A percentile compares a stretch with the other conserved stretches of the same genome.
These are phyloP conservation scores for Carex myosuroides DNA, from an alignment of 176 grass and related monocot species.

Conservation along the genomic window DNA sequence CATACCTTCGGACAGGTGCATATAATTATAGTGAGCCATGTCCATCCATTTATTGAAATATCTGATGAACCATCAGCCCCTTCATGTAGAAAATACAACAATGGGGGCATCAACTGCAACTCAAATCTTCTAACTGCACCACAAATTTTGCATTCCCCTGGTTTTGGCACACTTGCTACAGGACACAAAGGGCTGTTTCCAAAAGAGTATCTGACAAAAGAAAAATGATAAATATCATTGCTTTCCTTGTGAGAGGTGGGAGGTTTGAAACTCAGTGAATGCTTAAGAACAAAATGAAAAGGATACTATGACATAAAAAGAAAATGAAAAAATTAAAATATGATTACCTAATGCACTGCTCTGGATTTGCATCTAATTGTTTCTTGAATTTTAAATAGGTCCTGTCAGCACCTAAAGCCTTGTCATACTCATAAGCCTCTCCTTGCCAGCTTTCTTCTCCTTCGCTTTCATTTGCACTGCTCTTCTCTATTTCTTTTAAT, in stretches of 20 bases:
- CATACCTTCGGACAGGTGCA: constrained; percentile 67
- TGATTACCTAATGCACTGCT: constrained; percentile 82
- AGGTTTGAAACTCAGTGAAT: no score
- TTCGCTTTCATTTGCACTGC: constrained; percentile 25
- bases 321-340: constrained; percentile 4
- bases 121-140: constrained; percentile 50
- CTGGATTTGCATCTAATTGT: constrained; percentile 69
- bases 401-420: constrained; percentile 66
- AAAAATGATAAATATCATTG: background rate
- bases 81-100: constrained; percentile 79
- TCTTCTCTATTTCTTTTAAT: constrained; percentile 30
- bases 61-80: constrained; percentile 40
- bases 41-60: constrained; percentile 64
- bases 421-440: constrained; percentile 87
- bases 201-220: constrained; percentile 58
- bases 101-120: constrained; percentile 84
- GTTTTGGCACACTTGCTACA: constrained; percentile 32
- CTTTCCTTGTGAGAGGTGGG: no score
- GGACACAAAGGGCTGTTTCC: constrained; percentile 46
- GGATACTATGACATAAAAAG: constrained; percentile 5
- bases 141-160: constrained; percentile 49
- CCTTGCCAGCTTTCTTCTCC: constrained; percentile 76
- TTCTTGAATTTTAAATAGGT: constrained; percentile 96
- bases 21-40: constrained; percentile 75
- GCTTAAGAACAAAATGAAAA: background rate